A percentile compares a stretch with the other conserved stretches of the same genome.
phyloP scores from a whole-genome alignment of 1,284 basidiomycete genomes.

The Apiotrichum domesticum region DNA sequence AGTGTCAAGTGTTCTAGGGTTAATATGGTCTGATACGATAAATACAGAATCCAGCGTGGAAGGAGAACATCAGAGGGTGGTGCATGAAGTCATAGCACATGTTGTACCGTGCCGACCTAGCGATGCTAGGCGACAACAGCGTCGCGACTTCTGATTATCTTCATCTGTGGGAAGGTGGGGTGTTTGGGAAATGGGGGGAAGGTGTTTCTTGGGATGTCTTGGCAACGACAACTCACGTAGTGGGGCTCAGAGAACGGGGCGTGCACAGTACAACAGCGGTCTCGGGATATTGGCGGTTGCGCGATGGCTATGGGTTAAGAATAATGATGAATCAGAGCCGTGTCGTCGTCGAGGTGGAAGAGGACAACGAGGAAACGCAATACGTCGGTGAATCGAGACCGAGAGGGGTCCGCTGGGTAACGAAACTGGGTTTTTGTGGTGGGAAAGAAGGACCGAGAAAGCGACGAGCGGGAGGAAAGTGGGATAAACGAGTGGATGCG shows the following conservation, averaged over 20 bases:
- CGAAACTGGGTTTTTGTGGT: no score
- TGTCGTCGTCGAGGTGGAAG: no score
- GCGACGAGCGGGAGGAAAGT: no score
- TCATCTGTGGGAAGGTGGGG: constrained; percentile 16
- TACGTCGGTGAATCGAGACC: no score
- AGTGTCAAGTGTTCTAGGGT: background rate
- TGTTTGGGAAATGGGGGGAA: background rate
- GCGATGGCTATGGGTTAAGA: no score
- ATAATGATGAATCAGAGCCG: no score
- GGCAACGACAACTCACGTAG: background rate
- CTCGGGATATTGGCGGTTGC: no score
- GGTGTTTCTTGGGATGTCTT: background rate
- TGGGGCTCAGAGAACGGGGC: background rate
- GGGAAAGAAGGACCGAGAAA: no score
- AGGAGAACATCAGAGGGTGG: constrained; percentile 34
- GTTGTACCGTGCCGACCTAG: constrained; percentile 12
- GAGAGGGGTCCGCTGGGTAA: no score
- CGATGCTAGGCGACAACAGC: constrained; percentile 3
- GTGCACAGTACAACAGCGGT: background rate
- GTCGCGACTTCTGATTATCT: constrained; percentile 37
- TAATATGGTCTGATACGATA: background rate
- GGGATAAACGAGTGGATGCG: no score
- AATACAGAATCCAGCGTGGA: background rate
- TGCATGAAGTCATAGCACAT: constrained; percentile 41
- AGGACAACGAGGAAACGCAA: no score